These are phyloP conservation scores for Euphorbia pulcherrima DNA, from an alignment of 345 rosid species.

Conservation along the genomic window DNA sequence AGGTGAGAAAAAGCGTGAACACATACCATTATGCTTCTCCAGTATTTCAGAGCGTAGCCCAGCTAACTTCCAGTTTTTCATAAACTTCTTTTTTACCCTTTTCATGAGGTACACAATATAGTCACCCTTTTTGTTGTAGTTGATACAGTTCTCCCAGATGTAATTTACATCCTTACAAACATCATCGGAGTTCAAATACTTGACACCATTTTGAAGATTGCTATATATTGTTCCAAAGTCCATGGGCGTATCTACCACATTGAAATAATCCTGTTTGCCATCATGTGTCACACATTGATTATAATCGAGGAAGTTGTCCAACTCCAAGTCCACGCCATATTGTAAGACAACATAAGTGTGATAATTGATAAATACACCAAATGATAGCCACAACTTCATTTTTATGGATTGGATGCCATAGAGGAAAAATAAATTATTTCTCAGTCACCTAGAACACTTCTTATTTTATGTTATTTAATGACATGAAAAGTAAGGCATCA, in stretches of 20 bases:
- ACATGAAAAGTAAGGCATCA: neutral
- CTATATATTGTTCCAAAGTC: constrained; percentile 88
- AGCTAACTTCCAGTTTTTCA: constrained; percentile 82
- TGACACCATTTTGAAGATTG: constrained; percentile 58
- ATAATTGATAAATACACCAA: neutral
- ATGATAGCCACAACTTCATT: neutral
- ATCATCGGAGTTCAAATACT: constrained; percentile 69
- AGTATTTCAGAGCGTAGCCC: constrained; percentile 22
- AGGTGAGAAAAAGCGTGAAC: neutral
- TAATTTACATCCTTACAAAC: constrained; percentile 78
- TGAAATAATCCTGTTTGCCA: constrained; percentile 65
- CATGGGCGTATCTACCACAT: constrained; percentile 83
- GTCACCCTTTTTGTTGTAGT: constrained; percentile 88
- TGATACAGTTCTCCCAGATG: constrained; percentile 85
- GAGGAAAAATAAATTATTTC: neutral
- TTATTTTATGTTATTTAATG: neutral
- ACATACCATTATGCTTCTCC: constrained; percentile 7
- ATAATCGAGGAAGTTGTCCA: neutral
- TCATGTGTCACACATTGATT: neutral
- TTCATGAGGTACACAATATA: constrained; percentile 87
- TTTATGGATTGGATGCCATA: neutral
- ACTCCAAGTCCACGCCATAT: neutral
- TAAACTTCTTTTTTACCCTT: constrained; percentile 88
- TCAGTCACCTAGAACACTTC: neutral
- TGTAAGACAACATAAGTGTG: neutral